phyloP scores from a whole-genome alignment of 23 red algal genomes.

The Chondrus crispus region DNA sequence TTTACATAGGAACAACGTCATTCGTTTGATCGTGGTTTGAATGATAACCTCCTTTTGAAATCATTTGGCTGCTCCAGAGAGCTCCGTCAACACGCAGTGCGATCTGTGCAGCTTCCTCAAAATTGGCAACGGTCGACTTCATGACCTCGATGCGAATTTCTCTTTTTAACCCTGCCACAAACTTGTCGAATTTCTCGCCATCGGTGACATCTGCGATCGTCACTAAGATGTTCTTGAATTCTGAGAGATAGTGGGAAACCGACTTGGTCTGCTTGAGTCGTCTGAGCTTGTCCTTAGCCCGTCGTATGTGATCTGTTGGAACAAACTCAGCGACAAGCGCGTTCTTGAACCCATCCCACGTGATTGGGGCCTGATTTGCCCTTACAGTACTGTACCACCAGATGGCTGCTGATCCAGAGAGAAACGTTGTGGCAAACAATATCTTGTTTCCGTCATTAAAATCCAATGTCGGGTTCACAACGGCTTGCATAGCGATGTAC shows the following conservation, averaged over 20 bases:
- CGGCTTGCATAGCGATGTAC: neutral
- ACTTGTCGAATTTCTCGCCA: neutral
- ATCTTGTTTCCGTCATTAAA: neutral
- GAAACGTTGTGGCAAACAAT: neutral
- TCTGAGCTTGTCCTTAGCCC: neutral
- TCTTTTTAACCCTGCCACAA: neutral
- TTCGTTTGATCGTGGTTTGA: neutral
- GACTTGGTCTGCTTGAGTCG: neutral
- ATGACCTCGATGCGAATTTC: neutral
- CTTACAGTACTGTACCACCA: neutral
- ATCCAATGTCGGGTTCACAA: neutral
- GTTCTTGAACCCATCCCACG: neutral
- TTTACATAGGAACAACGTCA: neutral
- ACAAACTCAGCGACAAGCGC: neutral
- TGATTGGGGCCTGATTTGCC: neutral
- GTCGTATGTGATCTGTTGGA: neutral
- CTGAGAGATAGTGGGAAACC: neutral
- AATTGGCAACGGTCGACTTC: neutral
- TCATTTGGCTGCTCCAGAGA: neutral
- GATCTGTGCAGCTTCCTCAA: neutral
- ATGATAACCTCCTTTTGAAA: neutral
- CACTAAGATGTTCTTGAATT: neutral
- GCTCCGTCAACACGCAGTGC: neutral
- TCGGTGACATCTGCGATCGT: neutral
- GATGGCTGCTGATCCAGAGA: neutral